Percentiles rank a stretch among this genome's conserved stretches.
Evolutionary conservation across 768 basidiomycete species (phyloP).

Genomic region (Podaxis carcinomalis): DNA sequence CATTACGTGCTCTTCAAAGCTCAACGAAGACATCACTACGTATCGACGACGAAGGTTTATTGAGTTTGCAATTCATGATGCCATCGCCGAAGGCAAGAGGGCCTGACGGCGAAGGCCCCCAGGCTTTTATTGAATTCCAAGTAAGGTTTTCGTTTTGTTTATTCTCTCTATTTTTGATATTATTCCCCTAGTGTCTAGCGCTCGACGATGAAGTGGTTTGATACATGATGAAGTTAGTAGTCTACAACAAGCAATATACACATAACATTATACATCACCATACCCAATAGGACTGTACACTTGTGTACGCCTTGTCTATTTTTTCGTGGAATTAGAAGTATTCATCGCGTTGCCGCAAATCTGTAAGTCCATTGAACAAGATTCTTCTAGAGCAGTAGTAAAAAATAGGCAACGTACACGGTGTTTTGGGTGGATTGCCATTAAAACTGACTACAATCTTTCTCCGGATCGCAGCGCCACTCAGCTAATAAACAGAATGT

Average conservation of each 20-base stretch:
- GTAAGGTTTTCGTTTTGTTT: slow-evolving; percentile 54
- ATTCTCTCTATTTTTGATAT: neutral
- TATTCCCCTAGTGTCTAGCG: slow-evolving; percentile 33
- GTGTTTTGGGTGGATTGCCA: slow-evolving; percentile 10
- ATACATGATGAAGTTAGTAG: neutral
- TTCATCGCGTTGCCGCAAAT: neutral
- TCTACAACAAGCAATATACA: neutral
- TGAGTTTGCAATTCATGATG: slow-evolving; percentile 91
- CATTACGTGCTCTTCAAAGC: slow-evolving; percentile 70
- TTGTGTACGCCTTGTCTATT: neutral
- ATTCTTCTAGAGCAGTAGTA: neutral
- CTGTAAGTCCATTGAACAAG: neutral
- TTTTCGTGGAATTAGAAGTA: neutral
- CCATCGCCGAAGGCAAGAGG: slow-evolving; percentile 44
- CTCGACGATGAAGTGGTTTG: slow-evolving; percentile 21
- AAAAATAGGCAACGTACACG: neutral
- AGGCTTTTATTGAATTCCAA: slow-evolving; percentile 85
- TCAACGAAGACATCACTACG: slow-evolving; percentile 88
- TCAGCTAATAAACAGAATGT: slow-evolving; percentile 16
- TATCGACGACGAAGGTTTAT: slow-evolving; percentile 76
- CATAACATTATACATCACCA: neutral
- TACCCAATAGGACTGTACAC: neutral
- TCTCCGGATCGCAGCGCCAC: slow-evolving; percentile 27
- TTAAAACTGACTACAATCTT: slow-evolving; percentile 33
- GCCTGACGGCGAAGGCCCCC: slow-evolving; percentile 31